A percentile compares a stretch with the other conserved stretches of the same genome.
Evolutionary conservation across 345 rosid genomes (phyloP).

Genomic region (Ceriops zippeliana): DNA sequence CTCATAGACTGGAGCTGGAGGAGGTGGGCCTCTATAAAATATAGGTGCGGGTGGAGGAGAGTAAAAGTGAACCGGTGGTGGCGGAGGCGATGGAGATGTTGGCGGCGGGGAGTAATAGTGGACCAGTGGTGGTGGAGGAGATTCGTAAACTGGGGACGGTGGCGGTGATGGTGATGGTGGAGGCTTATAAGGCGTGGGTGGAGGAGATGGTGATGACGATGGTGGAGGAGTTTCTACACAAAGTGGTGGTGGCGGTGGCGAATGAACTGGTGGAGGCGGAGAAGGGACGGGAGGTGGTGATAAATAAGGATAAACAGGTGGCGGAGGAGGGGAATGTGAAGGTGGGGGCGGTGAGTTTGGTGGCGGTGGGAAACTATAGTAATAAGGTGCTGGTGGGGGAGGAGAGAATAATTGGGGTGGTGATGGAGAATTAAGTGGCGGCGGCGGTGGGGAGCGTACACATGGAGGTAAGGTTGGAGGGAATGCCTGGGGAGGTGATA

Average conservation of each 20-base stretch:
- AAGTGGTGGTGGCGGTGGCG: conserved; percentile 60
- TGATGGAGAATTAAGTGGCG: conserved; percentile 26
- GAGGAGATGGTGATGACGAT: conserved; percentile 44
- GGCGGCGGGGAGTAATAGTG: conserved; percentile 35
- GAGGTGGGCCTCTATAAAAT: conserved; percentile 39
- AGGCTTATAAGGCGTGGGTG: conserved; percentile 52
- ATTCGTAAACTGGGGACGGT: conserved; percentile 25
- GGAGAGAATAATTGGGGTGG: conserved; percentile 38
- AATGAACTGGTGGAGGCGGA: conserved; percentile 42
- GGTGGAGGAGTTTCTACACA: conserved; percentile 62
- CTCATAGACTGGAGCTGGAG: conserved; percentile 65
- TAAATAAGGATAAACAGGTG: conserved; percentile 34
- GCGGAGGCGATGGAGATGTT: conserved; percentile 29
- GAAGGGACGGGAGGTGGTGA: conserved; percentile 45
- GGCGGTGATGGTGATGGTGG: conserved; percentile 49
- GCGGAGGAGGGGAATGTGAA: conserved; percentile 28
- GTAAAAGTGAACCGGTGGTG: conserved; percentile 28
- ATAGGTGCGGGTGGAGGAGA: conserved; percentile 37
- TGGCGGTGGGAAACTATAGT: conserved; percentile 49
- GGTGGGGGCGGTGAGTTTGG: conserved; percentile 42
- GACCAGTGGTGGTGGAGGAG: conserved; percentile 33
- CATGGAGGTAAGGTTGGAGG: conserved; percentile 20
- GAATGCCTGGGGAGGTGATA: conserved; percentile 42
- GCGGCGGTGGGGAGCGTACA: conserved; percentile 31
- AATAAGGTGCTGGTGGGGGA: conserved; percentile 42